Evolutionary conservation across 2,329 filamentous ascomycete genomes (phyloP), one percentile per base, ranked within the genome.

Genomic region (Triangularia verruculosa): DNA sequence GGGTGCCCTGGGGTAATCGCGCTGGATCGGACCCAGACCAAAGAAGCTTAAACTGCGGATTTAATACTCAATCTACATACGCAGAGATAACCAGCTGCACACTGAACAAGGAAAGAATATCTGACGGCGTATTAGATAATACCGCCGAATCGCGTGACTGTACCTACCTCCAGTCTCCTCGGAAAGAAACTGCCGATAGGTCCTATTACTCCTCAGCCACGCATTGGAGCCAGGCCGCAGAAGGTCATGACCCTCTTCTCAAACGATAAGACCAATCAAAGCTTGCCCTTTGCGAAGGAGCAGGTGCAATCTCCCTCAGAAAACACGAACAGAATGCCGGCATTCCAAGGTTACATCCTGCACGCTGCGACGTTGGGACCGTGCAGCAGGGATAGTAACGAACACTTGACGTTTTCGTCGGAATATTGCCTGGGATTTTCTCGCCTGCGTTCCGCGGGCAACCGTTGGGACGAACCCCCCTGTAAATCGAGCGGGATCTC

Each of bases 221-320:
- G 17, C n/a, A 22, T 2, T 12, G 13, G 20, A 47, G n/a, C 39
- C 20, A n/a, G 39, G 39, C 11, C 39, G n/a, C 39, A 9, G 39
- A 47, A 6, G n/a, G 39, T 1, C 39, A 17, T 47, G 5, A 17
- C n/a, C 39, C 7, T 8, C 39, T 20, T 20, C 39, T 47, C n/a
- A 8, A 47, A 47, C n/a, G 2, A 2, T 47, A 17, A 47, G 13
- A 47, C 39, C 51, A 54, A 54, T 54, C 22, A 54, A n/a, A 27
- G n/a, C 12, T 17, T 54, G n/a, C 12, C 24, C 12, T 54, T 54
- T 17, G 51, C 51, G 51, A 54, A 54, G 51, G 51, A 54, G 51
- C 51, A 54, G 51, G 51, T 17, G 51, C 51, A 54, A 54, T 54
- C 20, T 54, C 51, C 51, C 51, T 54, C 51, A 24, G 6, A 54